Conservation (phyloP, 352 stramenopile species). For the Peronosclerospora sorghi region DNA sequence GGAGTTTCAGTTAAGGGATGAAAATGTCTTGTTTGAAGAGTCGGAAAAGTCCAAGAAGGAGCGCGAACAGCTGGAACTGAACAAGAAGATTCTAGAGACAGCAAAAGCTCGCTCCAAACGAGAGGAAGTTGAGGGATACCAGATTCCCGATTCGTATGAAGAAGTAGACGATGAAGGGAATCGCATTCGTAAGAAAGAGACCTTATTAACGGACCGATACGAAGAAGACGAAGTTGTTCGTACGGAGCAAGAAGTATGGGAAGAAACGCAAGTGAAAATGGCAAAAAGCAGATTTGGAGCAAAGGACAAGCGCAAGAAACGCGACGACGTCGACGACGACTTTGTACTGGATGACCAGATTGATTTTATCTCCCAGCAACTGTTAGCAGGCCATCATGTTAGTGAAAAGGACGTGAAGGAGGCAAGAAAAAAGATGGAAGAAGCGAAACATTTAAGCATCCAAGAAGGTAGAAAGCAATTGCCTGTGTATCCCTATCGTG, state of each 20-base stretch:
- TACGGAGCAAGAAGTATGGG: slow-evolving; percentile 97
- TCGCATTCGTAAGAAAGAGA: slow-evolving; percentile 85
- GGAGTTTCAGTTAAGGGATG: slow-evolving; percentile 71
- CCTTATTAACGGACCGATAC: slow-evolving; percentile 91
- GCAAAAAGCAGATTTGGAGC: slow-evolving; percentile 46
- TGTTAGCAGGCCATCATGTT: slow-evolving; percentile 79
- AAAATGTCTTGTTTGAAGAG: slow-evolving; percentile 75
- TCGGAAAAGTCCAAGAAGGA: slow-evolving; percentile 58
- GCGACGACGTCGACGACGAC: slow-evolving; percentile 85
- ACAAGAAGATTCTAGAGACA: slow-evolving; percentile 86
- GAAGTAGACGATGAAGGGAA: slow-evolving; percentile 85
- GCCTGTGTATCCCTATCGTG: slow-evolving; percentile 95
- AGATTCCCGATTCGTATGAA: slow-evolving; percentile 94
- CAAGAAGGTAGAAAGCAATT: slow-evolving; percentile 91
- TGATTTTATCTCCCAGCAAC: slow-evolving; percentile 95
- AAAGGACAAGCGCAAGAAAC: slow-evolving; percentile 51
- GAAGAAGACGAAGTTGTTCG: slow-evolving; percentile 87
- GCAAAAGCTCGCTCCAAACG: slow-evolving; percentile 43
- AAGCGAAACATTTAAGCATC: slow-evolving; percentile 89
- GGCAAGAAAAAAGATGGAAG: slow-evolving; percentile 56
- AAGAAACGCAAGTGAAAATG: slow-evolving; percentile 93
- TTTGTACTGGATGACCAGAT: slow-evolving; percentile 98
- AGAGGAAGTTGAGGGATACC: slow-evolving; percentile 82
- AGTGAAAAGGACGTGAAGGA: slow-evolving; percentile 70
- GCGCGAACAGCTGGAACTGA: slow-evolving; percentile 75